phyloP scores from a whole-genome alignment of 2,329 filamentous ascomycete genomes.

The Amylocarpus encephaloides region DNA sequence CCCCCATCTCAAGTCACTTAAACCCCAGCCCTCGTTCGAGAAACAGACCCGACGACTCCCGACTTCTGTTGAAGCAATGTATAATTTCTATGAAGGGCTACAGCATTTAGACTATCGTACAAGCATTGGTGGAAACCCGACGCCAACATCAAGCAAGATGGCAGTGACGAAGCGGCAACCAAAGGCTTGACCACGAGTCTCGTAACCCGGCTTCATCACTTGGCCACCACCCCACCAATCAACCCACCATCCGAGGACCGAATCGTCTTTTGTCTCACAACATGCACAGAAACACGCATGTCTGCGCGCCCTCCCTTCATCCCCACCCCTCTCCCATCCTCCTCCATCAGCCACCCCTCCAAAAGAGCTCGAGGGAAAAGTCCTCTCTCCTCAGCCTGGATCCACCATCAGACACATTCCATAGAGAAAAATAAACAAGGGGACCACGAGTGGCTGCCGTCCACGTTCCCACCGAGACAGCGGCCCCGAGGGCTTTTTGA shows the following conservation, averaged over 20 bases:
- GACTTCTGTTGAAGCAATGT: not conserved
- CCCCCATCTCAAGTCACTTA: no score
- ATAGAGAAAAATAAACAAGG: slow-evolving; percentile 10
- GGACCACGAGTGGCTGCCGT: slow-evolving; percentile 14
- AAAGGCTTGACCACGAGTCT: slow-evolving; percentile 13
- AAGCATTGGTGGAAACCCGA: slow-evolving; percentile 22
- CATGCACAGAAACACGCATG: not conserved
- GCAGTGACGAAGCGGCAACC: slow-evolving; percentile 7
- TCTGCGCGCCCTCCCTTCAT: not conserved
- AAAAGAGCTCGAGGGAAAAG: slow-evolving; percentile 6
- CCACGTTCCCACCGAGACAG: slow-evolving; percentile 23
- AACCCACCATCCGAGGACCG: not conserved
- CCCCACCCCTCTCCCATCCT: slow-evolving; percentile 7
- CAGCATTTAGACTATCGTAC: slow-evolving; percentile 27
- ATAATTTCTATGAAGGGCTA: slow-evolving; percentile 32
- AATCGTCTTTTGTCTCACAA: no score
- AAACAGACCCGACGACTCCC: no score
- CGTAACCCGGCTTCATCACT: slow-evolving; percentile 9
- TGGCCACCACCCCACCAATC: slow-evolving; percentile 3
- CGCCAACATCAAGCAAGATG: slow-evolving; percentile 10
- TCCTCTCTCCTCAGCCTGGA: slow-evolving; percentile 10
- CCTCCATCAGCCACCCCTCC: not conserved
- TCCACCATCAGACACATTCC: slow-evolving; percentile 20
- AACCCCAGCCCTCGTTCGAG: no score
- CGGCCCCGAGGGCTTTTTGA: slow-evolving; percentile 23